These are phyloP conservation scores for Xylaria polymorpha DNA, from an alignment of 2,329 filamentous ascomycete species.

Conservation along the genomic window DNA sequence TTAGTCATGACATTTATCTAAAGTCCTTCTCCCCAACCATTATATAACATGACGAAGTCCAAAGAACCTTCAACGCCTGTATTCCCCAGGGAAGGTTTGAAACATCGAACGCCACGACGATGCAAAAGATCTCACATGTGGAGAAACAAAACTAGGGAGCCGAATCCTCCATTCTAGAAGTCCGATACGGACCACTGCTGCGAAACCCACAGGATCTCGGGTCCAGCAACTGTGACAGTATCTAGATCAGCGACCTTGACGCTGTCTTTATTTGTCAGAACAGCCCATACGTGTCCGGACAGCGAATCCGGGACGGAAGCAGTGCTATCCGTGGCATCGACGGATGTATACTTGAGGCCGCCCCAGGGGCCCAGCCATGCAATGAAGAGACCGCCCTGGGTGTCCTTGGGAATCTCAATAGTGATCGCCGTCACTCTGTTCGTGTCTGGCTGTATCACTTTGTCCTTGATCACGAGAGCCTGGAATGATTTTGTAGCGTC, in stretches of 20 bases:
- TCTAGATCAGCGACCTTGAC: conserved; percentile 37
- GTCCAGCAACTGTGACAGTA: conserved; percentile 50
- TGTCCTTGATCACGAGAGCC: conserved; percentile 41
- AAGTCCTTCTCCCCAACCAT: neutral
- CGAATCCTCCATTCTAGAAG: neutral
- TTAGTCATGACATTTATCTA: conserved; percentile 11
- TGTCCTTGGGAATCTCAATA: conserved; percentile 41
- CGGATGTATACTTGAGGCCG: conserved; percentile 47
- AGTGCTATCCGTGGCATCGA: conserved; percentile 40
- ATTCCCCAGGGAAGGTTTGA: neutral
- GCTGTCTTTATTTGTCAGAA: conserved; percentile 48
- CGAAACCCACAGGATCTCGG: conserved; percentile 51
- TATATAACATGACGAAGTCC: neutral
- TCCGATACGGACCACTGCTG: conserved; percentile 41
- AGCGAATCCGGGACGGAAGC: conserved; percentile 49
- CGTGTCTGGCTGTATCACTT: conserved; percentile 30
- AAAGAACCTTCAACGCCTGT: conserved; percentile 19
- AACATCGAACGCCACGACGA: conserved; percentile 6
- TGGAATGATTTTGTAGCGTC: conserved; percentile 40
- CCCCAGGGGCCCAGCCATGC: conserved; percentile 56
- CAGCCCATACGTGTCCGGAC: conserved; percentile 53
- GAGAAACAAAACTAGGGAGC: neutral
- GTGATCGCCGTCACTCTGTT: conserved; percentile 41
- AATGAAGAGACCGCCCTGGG: conserved; percentile 44
- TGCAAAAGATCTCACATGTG: neutral